These are phyloP conservation scores for Camptophora hylomeconis DNA, from an alignment of 2,329 filamentous ascomycete genomes.

Conservation along the genomic window DNA sequence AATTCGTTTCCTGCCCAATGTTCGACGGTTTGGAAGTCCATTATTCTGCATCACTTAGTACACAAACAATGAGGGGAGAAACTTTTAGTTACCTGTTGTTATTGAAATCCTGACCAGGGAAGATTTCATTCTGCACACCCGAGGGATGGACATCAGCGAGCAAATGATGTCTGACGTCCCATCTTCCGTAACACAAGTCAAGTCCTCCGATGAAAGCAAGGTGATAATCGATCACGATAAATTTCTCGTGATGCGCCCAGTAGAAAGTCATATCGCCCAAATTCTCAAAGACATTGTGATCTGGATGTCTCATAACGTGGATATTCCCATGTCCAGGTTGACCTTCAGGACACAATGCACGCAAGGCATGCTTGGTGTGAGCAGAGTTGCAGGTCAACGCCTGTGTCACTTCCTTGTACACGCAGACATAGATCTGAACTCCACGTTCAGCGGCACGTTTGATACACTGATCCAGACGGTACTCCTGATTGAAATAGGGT, in stretches of 20 bases:
- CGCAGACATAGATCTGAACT: conserved; percentile 85
- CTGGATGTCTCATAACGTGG: conserved; percentile 74
- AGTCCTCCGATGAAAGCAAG: conserved; percentile 88
- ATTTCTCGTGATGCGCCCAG: conserved; percentile 97
- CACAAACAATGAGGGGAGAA: neutral
- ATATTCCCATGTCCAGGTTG: conserved; percentile 79
- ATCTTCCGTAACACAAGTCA: conserved; percentile 89
- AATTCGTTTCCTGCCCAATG: conserved; percentile 92
- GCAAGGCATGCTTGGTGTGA: conserved; percentile 81
- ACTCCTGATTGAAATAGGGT: conserved; percentile 70
- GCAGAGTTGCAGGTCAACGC: conserved; percentile 82
- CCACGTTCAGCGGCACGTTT: conserved; percentile 83
- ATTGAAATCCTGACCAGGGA: conserved; percentile 95
- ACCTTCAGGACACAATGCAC: conserved; percentile 67
- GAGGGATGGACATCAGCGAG: conserved; percentile 79
- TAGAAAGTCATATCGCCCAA: conserved; percentile 93
- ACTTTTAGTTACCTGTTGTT: conserved; percentile 52
- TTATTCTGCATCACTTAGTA: conserved; percentile 41
- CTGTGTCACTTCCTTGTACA: conserved; percentile 78
- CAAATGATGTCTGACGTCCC: conserved; percentile 77
- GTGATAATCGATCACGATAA: conserved; percentile 85
- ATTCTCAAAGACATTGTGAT: conserved; percentile 91
- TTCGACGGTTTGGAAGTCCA: conserved; percentile 84
- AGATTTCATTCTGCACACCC: conserved; percentile 69
- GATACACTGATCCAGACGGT: conserved; percentile 71